A percentile compares a stretch with the other conserved stretches of the same genome.
Evolutionary conservation across 2,329 filamentous ascomycete species (phyloP).

Genomic region (Microsporum canis): DNA sequence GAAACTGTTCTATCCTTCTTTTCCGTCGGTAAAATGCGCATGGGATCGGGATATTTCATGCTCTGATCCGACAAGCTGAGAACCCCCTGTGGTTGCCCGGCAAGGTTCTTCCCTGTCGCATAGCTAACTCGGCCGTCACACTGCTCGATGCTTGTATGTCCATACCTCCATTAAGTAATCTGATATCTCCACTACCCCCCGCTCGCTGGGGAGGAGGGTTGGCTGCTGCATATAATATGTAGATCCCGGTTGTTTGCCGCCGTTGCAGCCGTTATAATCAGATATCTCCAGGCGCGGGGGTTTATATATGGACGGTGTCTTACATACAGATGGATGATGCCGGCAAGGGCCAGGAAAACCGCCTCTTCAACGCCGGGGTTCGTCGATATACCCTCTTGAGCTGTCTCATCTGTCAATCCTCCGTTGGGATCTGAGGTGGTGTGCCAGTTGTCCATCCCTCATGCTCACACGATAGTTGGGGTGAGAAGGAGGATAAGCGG

Average conservation of each 20-base stretch:
- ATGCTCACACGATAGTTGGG: background rate
- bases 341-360: background rate
- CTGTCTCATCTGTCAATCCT: too few species aligned
- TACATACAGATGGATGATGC: background rate
- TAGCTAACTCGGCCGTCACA: background rate
- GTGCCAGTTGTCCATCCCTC: background rate
- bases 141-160: background rate
- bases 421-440: background rate
- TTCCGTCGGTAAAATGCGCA: background rate
- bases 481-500: background rate
- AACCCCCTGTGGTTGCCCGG: background rate
- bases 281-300: background rate
- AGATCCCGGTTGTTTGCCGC: background rate
- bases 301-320: background rate
- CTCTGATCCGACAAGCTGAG: background rate
- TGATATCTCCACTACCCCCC: background rate
- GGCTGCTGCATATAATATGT: background rate
- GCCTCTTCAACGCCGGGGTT: background rate
- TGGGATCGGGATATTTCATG: background rate
- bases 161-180: background rate
- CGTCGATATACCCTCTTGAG: background rate
- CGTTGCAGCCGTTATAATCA: background rate
- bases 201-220: background rate
- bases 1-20: background rate
- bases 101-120: background rate